phyloP scores from a whole-genome alignment of 139 green algal genomes.

The Picocystis salinarum region DNA sequence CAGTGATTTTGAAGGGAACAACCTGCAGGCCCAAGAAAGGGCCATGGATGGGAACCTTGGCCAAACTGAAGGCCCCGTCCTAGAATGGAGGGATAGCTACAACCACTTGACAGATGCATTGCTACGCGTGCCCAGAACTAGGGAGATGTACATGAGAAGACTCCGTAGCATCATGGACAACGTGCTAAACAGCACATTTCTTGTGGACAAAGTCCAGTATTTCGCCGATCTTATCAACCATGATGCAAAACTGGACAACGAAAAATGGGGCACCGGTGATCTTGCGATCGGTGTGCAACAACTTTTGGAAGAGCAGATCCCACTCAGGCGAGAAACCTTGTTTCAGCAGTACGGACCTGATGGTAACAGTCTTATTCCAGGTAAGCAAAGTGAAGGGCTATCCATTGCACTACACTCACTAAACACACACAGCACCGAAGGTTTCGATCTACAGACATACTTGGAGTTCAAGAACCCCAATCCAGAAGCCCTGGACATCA shows the following conservation, averaged over 20 bases:
- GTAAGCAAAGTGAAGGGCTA: conserved; percentile 13
- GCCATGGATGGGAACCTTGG: too few relatives aligned
- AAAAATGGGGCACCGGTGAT: conserved; percentile 25
- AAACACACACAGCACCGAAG: background rate
- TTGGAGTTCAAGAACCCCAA: conserved; percentile 35
- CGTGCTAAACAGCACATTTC: conserved; percentile 22
- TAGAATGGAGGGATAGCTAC: too few relatives aligned
- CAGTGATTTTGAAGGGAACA: too few relatives aligned
- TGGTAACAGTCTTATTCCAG: conserved; percentile 16
- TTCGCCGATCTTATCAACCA: conserved; percentile 24
- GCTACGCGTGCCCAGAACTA: conserved; percentile 31
- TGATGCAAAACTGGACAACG: conserved; percentile 26
- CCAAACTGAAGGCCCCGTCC: too few relatives aligned
- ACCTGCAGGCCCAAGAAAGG: too few relatives aligned
- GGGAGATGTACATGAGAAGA: conserved; percentile 64
- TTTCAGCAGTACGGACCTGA: conserved; percentile 24
- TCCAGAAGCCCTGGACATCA: conserved; percentile 39
- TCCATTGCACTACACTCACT: conserved; percentile 7
- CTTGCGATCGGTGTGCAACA: conserved; percentile 33
- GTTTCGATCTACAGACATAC: conserved; percentile 4
- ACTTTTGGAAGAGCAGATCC: conserved; percentile 25
- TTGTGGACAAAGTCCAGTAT: conserved; percentile 22
- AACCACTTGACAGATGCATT: conserved; percentile 71
- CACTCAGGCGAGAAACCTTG: conserved; percentile 21
- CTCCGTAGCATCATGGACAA: conserved; percentile 58